Conservation (phyloP, 2,329 filamentous ascomycete genomes). For the Dendryphion nanum region DNA sequence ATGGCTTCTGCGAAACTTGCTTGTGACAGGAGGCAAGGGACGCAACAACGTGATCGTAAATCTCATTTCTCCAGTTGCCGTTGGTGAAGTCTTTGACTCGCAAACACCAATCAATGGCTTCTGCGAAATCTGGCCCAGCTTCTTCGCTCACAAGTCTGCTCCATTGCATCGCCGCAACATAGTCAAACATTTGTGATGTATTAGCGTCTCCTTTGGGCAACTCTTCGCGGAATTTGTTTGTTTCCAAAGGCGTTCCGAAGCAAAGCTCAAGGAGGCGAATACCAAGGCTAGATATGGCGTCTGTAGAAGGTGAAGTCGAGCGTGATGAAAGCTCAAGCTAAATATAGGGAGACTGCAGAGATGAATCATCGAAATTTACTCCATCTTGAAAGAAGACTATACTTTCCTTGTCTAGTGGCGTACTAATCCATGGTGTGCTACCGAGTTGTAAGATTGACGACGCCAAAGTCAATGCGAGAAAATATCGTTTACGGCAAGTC, state of each 20-base stretch:
- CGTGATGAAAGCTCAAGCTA: not conserved
- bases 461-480: conserved; percentile 18
- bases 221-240: conserved; percentile 5
- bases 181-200: conserved; percentile 7
- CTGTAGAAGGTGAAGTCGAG: too few species aligned
- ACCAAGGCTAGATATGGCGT: conserved; percentile 8
- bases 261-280: conserved; percentile 15
- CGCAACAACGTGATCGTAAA: conserved; percentile 10
- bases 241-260: conserved; percentile 10
- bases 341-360: not conserved
- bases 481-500: conserved; percentile 19
- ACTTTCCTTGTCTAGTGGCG: not conserved
- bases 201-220: conserved; percentile 5
- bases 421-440: conserved; percentile 21
- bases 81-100: conserved; percentile 8
- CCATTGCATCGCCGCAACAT: conserved; percentile 13
- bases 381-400: not conserved
- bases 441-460: conserved; percentile 24
- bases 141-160: conserved; percentile 12
- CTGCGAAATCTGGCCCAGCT: conserved; percentile 12
- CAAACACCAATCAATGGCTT: conserved; percentile 15
- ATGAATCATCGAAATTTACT: not conserved
- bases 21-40: not conserved
- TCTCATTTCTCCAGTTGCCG: conserved; percentile 12
- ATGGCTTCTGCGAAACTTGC: not conserved